A percentile compares a stretch with the other conserved stretches of the same genome.
These are phyloP conservation scores for Cryptosporidium viatorum DNA, from an alignment of 169 alveolate genomes.

Conservation along the genomic window DNA sequence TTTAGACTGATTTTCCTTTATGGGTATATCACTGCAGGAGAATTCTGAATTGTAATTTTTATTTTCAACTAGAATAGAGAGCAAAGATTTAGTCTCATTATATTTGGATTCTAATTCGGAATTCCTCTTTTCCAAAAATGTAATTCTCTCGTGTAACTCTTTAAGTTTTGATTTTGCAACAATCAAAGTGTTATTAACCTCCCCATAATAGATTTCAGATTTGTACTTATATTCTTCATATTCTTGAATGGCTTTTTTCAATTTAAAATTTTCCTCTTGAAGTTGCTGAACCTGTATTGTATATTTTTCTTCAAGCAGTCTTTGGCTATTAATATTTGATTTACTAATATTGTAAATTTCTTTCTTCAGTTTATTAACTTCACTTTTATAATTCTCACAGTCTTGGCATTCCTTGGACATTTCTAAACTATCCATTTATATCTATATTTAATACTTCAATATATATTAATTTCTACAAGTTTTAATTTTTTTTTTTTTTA, in stretches of 20 bases:
- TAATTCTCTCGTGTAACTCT: conserved; percentile 24
- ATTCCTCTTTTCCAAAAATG: conserved; percentile 12
- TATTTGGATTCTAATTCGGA: conserved; percentile 12
- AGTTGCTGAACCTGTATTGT: conserved; percentile 10
- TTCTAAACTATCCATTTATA: background rate
- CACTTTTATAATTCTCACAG: conserved; percentile 16
- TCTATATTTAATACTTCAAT: too few species aligned
- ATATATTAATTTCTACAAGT: background rate
- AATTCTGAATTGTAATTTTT: background rate
- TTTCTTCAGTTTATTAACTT: background rate
- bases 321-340: conserved; percentile 63
- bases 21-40: background rate
- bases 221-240: conserved; percentile 27
- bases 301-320: conserved; percentile 18
- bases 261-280: background rate
- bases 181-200: conserved; percentile 22
- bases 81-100: conserved; percentile 16
- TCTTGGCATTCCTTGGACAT: background rate
- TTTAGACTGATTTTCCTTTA: background rate
- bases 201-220: conserved; percentile 47
- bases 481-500: background rate
- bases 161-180: conserved; percentile 55
- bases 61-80: conserved; percentile 25
- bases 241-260: conserved; percentile 13
- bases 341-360: conserved; percentile 25